phyloP scores from a whole-genome alignment of 1,284 basidiomycete genomes.

The Singerocomus inundabilis region DNA sequence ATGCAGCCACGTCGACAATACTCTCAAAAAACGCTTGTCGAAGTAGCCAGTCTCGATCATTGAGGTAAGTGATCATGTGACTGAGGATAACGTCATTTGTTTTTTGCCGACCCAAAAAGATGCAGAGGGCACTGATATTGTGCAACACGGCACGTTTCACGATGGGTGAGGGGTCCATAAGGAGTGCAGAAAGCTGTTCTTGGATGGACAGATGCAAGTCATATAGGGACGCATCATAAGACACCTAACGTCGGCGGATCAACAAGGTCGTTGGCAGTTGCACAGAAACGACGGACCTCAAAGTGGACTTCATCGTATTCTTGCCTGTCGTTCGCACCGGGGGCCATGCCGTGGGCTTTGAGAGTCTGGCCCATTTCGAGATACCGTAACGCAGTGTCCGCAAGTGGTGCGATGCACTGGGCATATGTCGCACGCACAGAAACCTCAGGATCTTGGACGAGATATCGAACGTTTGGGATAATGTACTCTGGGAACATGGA shows the following conservation, averaged over 20 bases:
- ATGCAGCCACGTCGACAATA: slow-evolving; percentile 92
- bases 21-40: slow-evolving; percentile 93
- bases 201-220: slow-evolving; percentile 87
- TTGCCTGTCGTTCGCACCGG: slow-evolving; percentile 50
- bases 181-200: slow-evolving; percentile 79
- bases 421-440: slow-evolving; percentile 91
- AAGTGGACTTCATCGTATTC: slow-evolving; percentile 75
- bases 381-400: slow-evolving; percentile 81
- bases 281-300: slow-evolving; percentile 50
- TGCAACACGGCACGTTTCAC: slow-evolving; percentile 76
- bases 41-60: slow-evolving; percentile 92
- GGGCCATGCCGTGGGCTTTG: slow-evolving; percentile 70
- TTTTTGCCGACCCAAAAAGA: slow-evolving; percentile 89
- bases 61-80: slow-evolving; percentile 98
- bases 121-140: slow-evolving; percentile 85
- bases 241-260: slow-evolving; percentile 52
- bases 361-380: slow-evolving; percentile 92
- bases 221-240: slow-evolving; percentile 82
- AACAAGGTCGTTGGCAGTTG: neutral
- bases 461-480: slow-evolving; percentile 83
- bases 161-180: slow-evolving; percentile 73
- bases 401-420: slow-evolving; percentile 75
- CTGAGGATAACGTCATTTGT: slow-evolving; percentile 95
- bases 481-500: slow-evolving; percentile 94
- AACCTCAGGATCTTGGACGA: slow-evolving; percentile 81